Conservation (phyloP, 495 filamentous ascomycete genomes). For the Cudoniella acicularis region DNA sequence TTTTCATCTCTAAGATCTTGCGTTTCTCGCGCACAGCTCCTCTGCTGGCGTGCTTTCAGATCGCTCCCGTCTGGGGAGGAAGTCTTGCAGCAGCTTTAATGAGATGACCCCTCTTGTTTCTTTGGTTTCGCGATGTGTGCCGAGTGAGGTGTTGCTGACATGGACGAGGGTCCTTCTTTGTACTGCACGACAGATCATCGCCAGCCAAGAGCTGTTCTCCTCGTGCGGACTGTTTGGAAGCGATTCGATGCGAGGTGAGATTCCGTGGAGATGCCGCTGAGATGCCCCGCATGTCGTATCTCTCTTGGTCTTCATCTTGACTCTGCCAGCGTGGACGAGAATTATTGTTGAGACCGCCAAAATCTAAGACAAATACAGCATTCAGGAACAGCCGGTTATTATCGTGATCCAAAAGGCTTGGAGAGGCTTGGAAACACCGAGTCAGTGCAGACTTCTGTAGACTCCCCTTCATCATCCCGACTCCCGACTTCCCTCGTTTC, state of each 20-base stretch:
- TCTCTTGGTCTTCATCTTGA: background rate
- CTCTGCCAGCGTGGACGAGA: background rate
- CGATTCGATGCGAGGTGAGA: background rate
- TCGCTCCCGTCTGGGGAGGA: background rate
- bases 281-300: background rate
- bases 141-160: conserved; percentile 1
- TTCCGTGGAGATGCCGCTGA: conserved; percentile 4
- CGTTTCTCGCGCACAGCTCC: conserved; percentile 20
- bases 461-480: conserved; percentile 5
- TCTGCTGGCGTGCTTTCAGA: conserved; percentile 11
- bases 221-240: background rate
- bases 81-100: no score
- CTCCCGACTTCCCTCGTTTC: conserved; percentile 8
- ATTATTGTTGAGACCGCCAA: background rate
- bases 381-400: background rate
- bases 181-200: conserved; percentile 5
- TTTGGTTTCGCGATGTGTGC: background rate
- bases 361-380: background rate
- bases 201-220: no score
- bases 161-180: background rate
- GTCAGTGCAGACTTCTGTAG: conserved; percentile 1
- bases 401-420: background rate
- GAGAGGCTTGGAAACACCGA: no score
- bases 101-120: background rate
- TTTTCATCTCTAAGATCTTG: conserved; percentile 6